Conservation (phyloP, 164 flowering plant species). For the Vitis rotundifolia region DNA sequence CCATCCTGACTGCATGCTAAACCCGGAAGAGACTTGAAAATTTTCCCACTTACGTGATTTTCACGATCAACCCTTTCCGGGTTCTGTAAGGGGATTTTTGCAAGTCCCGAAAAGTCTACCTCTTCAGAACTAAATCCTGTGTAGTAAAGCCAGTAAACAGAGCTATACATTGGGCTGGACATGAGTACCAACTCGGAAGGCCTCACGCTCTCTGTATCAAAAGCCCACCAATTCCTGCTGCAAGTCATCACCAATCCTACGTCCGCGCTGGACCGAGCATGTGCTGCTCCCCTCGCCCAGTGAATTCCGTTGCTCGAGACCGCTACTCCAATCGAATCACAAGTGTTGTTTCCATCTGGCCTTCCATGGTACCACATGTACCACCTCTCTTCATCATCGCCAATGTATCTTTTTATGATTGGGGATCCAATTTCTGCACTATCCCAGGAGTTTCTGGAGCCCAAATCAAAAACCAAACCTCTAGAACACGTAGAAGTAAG, state of each 20-base stretch:
- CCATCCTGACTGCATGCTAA: slow-evolving; percentile 87
- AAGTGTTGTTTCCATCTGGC: slow-evolving; percentile 11
- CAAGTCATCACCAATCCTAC: slow-evolving; percentile 66
- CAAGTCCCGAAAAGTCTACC: slow-evolving; percentile 26
- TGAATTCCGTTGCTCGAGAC: slow-evolving; percentile 82
- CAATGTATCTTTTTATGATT: slow-evolving; percentile 72
- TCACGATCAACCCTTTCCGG: slow-evolving; percentile 28
- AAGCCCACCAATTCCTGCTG: slow-evolving; percentile 87
- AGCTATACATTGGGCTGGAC: slow-evolving; percentile 64
- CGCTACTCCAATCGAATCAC: slow-evolving; percentile 70
- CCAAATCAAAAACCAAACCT: slow-evolving; percentile 75
- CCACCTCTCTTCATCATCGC: slow-evolving; percentile 93
- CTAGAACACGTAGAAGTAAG: slow-evolving; percentile 25
- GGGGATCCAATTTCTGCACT: slow-evolving; percentile 69
- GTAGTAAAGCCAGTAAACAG: slow-evolving; percentile 92
- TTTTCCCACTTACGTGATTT: background rate
- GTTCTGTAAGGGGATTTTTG: slow-evolving; percentile 17
- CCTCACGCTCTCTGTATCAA: slow-evolving; percentile 63
- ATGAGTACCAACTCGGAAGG: slow-evolving; percentile 75
- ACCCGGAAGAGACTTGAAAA: slow-evolving; percentile 66
- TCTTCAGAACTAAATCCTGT: slow-evolving; percentile 60
- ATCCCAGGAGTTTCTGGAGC: slow-evolving; percentile 61
- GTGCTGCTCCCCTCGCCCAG: slow-evolving; percentile 68
- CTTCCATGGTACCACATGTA: slow-evolving; percentile 89
- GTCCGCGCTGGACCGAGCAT: slow-evolving; percentile 40